A percentile compares a stretch with the other conserved stretches of the same genome.
Evolutionary conservation across 352 stramenopile genomes (phyloP).

Genomic region (Plasmopara viticola): DNA sequence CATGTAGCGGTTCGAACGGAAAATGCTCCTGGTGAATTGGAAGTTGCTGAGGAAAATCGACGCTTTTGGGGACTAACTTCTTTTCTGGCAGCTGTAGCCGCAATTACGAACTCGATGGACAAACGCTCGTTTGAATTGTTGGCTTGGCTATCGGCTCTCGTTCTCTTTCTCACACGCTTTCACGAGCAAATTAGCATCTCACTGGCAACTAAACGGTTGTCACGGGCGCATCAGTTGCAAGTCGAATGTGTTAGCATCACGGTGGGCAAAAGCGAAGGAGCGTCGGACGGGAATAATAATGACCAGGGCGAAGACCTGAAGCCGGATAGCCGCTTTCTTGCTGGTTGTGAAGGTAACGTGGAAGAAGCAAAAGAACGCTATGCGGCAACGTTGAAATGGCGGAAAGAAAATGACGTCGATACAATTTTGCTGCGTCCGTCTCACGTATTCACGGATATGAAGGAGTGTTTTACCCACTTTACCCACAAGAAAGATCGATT

Average conservation of each 20-base stretch:
- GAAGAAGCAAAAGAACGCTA: conserved; percentile 64
- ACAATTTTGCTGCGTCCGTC: conserved; percentile 55
- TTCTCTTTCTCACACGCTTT: conserved; percentile 50
- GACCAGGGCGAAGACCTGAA: conserved; percentile 34
- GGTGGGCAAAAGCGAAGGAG: conserved; percentile 38
- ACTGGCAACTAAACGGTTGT: conserved; percentile 44
- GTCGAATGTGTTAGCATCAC: conserved; percentile 37
- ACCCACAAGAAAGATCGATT: conserved; percentile 62
- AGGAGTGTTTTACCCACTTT: conserved; percentile 54
- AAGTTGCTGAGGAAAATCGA: conserved; percentile 24
- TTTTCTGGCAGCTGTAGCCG: conserved; percentile 34
- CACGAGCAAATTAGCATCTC: conserved; percentile 49
- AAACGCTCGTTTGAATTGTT: conserved; percentile 40
- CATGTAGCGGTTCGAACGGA: conserved; percentile 37
- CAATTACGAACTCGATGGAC: conserved; percentile 37
- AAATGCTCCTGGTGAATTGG: conserved; percentile 12
- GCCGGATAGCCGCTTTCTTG: conserved; percentile 52
- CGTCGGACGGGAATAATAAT: conserved; percentile 19
- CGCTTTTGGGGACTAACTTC: conserved; percentile 43
- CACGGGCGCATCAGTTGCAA: conserved; percentile 26
- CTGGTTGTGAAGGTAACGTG: conserved; percentile 61
- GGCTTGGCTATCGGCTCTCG: conserved; percentile 42
- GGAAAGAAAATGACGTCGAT: conserved; percentile 62
- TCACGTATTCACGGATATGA: conserved; percentile 54
- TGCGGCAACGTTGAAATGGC: conserved; percentile 52